Percentiles rank a stretch among this genome's conserved stretches.
phyloP scores from a whole-genome alignment of 2,329 filamentous ascomycete species.

The Arthroderma sp. region DNA sequence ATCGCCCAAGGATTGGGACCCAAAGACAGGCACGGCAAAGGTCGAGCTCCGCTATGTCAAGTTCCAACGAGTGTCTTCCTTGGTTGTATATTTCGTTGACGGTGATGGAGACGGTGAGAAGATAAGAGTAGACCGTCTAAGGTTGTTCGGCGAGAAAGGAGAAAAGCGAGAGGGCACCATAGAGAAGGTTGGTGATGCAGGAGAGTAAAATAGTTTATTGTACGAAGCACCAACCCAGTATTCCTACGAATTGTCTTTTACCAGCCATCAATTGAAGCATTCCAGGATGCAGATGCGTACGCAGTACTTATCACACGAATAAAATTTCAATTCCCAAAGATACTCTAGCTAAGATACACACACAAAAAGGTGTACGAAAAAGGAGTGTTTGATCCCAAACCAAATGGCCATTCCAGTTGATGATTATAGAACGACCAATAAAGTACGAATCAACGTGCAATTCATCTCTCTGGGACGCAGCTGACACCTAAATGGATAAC shows the following conservation, averaged over 20 bases:
- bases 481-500: conserved; percentile 57
- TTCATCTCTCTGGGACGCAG: conserved; percentile 66
- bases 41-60: conserved; percentile 79
- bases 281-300: neutral
- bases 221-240: conserved; percentile 1
- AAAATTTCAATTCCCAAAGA: neutral
- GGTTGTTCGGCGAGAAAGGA: conserved; percentile 74
- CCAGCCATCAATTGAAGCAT: neutral
- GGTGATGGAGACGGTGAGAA: conserved; percentile 75
- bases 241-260: no score
- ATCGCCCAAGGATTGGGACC: conserved; percentile 65
- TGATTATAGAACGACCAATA: conserved; percentile 33
- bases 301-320: neutral
- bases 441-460: conserved; percentile 56
- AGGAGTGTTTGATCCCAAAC: conserved; percentile 46
- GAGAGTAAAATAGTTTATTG: conserved; percentile 37
- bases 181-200: conserved; percentile 78
- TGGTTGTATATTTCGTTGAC: conserved; percentile 81
- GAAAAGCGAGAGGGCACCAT: conserved; percentile 88
- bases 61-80: conserved; percentile 82
- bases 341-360: neutral
- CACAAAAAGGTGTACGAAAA: neutral
- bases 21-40: conserved; percentile 56
- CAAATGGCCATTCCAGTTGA: conserved; percentile 35
- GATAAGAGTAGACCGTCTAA: conserved; percentile 53